phyloP scores from a whole-genome alignment of 2,329 filamentous ascomycete genomes.

The Sordariomycetes sp. region DNA sequence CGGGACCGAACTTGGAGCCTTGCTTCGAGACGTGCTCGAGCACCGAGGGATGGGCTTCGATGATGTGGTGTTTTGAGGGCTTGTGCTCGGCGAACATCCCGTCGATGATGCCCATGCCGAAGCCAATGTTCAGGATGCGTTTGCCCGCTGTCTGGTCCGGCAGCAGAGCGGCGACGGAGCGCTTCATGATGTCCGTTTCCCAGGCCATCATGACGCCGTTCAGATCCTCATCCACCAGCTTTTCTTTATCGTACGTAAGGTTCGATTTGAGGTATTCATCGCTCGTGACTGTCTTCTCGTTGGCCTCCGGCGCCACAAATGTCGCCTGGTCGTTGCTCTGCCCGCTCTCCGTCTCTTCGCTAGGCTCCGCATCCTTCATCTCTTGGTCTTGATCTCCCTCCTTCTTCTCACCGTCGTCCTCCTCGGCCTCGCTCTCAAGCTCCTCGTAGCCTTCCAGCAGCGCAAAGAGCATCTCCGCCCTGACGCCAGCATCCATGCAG shows the following conservation, averaged over 20 bases:
- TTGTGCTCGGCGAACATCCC: constrained; percentile 60
- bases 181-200: constrained; percentile 80
- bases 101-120: constrained; percentile 88
- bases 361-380: constrained; percentile 16
- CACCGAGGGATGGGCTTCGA: constrained; percentile 77
- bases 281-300: constrained; percentile 46
- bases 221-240: constrained; percentile 62
- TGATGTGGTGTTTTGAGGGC: constrained; percentile 68
- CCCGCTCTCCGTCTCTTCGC: constrained; percentile 14
- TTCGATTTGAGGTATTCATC: constrained; percentile 59
- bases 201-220: constrained; percentile 94
- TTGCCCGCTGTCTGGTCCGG: constrained; percentile 39
- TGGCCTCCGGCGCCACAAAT: constrained; percentile 23
- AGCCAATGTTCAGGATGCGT: constrained; percentile 75
- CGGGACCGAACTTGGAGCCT: constrained; percentile 40
- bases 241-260: constrained; percentile 54
- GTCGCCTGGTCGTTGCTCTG: constrained; percentile 4
- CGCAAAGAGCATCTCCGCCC: constrained; percentile 80
- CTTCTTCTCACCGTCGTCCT: constrained; percentile 34
- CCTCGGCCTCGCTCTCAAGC: constrained; percentile 50
- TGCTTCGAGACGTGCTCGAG: constrained; percentile 49
- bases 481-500: constrained; percentile 81
- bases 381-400: constrained; percentile 23
- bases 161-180: constrained; percentile 60
- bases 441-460: constrained; percentile 74